These are phyloP conservation scores for Irpex lacteus DNA, from an alignment of 1,284 basidiomycete genomes.

Conservation along the genomic window DNA sequence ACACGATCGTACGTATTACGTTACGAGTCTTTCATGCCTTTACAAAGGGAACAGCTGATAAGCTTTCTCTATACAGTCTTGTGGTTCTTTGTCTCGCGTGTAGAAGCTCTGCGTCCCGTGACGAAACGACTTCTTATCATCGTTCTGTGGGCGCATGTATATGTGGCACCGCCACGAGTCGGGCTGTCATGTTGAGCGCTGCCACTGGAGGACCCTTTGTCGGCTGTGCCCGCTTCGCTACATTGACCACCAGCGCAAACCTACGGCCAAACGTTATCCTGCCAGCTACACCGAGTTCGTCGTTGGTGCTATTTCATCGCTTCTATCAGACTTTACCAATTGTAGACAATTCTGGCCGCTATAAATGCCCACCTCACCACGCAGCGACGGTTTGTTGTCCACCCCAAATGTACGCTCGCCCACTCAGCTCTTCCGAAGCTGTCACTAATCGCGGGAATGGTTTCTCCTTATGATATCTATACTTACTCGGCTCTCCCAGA, in stretches of 20 bases:
- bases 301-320: neutral
- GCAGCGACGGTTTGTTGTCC: too few relatives aligned
- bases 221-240: neutral
- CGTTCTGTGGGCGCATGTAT: neutral
- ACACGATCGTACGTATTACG: neutral
- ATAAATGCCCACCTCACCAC: too few relatives aligned
- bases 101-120: neutral
- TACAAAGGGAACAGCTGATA: neutral
- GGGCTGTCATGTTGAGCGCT: neutral
- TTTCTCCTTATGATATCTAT: neutral
- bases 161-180: neutral
- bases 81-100: neutral
- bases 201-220: neutral
- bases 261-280: neutral
- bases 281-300: neutral
- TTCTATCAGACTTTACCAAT: neutral
- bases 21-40: too few relatives aligned
- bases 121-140: neutral
- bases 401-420: neutral
- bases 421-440: neutral
- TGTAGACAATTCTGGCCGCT: neutral
- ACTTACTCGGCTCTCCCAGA: conserved; percentile 11
- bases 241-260: neutral
- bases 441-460: neutral
- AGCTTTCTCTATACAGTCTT: neutral